These are phyloP conservation scores for Cryptococcus sp. DNA, from an alignment of 1,284 basidiomycete genomes.

Conservation along the genomic window DNA sequence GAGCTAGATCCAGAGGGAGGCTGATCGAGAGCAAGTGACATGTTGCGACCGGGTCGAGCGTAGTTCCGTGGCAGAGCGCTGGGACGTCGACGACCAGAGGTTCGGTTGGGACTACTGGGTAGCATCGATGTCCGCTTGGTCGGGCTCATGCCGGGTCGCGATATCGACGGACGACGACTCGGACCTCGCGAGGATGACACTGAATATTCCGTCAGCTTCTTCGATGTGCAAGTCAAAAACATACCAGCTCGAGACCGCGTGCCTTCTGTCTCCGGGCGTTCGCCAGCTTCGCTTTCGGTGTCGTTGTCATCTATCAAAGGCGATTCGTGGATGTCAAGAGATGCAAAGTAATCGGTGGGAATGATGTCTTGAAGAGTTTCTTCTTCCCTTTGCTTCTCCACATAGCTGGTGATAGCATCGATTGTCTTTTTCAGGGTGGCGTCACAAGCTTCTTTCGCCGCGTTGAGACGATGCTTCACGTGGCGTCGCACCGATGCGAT, in stretches of 20 bases:
- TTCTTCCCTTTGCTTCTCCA: constrained; percentile 69
- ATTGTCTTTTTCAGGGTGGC: constrained; percentile 90
- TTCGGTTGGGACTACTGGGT: constrained; percentile 40
- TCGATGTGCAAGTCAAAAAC: constrained; percentile 3
- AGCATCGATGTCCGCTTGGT: constrained; percentile 31
- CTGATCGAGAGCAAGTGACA: constrained; percentile 70
- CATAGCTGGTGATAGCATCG: constrained; percentile 87
- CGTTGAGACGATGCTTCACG: constrained; percentile 87
- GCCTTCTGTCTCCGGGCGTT: constrained; percentile 17
- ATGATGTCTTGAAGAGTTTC: constrained; percentile 26
- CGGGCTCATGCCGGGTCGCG: constrained; percentile 36
- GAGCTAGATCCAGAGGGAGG: constrained; percentile 72
- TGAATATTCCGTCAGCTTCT: background rate
- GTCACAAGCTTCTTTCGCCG: constrained; percentile 94
- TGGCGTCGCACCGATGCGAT: constrained; percentile 82
- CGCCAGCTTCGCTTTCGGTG: constrained; percentile 38
- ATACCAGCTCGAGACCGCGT: constrained; percentile 25
- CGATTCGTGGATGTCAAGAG: constrained; percentile 37
- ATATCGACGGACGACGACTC: constrained; percentile 44
- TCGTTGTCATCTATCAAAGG: constrained; percentile 42
- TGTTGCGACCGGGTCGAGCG: constrained; percentile 62
- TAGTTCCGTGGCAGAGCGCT: constrained; percentile 38
- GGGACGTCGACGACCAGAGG: constrained; percentile 31
- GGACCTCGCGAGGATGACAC: constrained; percentile 33
- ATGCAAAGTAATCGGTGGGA: constrained; percentile 47